Conservation (phyloP, 805 yeast species). For the Saccharomycopsis guyanensis region DNA sequence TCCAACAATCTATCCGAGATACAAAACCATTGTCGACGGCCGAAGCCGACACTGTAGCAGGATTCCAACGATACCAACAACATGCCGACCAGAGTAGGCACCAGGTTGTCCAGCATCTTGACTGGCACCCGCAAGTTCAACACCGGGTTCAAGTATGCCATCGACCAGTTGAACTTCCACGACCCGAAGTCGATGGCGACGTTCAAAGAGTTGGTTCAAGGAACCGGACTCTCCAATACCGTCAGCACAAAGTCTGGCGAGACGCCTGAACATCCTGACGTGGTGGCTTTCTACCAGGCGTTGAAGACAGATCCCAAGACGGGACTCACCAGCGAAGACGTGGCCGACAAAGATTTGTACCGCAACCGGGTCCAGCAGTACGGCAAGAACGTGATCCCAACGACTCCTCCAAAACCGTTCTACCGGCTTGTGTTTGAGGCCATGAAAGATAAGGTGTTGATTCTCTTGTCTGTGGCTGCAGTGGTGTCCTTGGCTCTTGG, state of each 20-base stretch:
- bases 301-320: constrained; percentile 31
- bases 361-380: constrained; percentile 38
- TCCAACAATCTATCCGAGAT: no score
- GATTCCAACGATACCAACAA: no score
- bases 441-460: constrained; percentile 82
- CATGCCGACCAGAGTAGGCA: constrained; percentile 12
- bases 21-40: no score
- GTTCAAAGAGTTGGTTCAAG: constrained; percentile 28
- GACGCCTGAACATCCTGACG: constrained; percentile 18
- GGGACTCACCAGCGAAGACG: constrained; percentile 35
- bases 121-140: constrained; percentile 7
- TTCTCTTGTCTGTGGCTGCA: constrained; percentile 80
- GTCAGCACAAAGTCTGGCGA: background rate
- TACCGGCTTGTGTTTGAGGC: constrained; percentile 69
- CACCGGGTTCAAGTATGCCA: constrained; percentile 23
- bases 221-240: background rate
- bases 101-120: constrained; percentile 13
- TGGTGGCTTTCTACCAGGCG: constrained; percentile 24
- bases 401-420: constrained; percentile 60
- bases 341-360: constrained; percentile 26
- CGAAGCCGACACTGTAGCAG: no score
- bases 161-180: constrained; percentile 41
- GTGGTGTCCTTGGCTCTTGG: constrained; percentile 85
- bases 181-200: constrained; percentile 52
- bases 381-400: constrained; percentile 71